Conservation (phyloP, 116 monocot species). For the Trichopus zeylanicus region DNA sequence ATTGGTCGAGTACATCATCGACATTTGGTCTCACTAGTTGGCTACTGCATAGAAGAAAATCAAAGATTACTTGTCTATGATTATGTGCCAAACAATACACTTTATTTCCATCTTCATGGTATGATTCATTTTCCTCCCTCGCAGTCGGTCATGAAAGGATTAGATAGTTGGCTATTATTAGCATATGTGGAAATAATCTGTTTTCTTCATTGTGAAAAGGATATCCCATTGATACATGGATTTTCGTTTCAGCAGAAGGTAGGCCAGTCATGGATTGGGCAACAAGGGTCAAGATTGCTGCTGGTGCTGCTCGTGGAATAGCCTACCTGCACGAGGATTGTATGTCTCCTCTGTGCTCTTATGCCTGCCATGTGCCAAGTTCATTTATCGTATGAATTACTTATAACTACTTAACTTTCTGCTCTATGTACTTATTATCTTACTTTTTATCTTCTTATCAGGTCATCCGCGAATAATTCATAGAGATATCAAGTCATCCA, state of each 20-base stretch:
- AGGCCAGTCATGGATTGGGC: constrained; percentile 71
- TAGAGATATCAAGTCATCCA: constrained; percentile 78
- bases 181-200: not conserved
- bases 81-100: constrained; percentile 83
- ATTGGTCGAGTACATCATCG: constrained; percentile 94
- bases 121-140: constrained; percentile 7
- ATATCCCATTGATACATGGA: not conserved
- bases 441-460: constrained; percentile 8
- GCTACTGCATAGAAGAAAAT: constrained; percentile 74
- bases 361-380: too few relatives aligned
- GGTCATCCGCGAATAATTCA: constrained; percentile 76
- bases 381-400: not conserved
- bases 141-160: not conserved
- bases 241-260: constrained; percentile 40
- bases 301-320: constrained; percentile 88
- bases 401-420: not conserved
- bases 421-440: not conserved
- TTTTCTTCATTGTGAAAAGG: not conserved
- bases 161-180: not conserved
- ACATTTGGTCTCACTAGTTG: constrained; percentile 95
- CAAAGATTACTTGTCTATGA: constrained; percentile 91
- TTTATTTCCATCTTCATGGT: constrained; percentile 93
- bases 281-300: constrained; percentile 70
- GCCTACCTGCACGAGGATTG: constrained; percentile 96
- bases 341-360: constrained; percentile 20